phyloP scores from a whole-genome alignment of 148 eudicot species.

The Rhododendron simsii region DNA sequence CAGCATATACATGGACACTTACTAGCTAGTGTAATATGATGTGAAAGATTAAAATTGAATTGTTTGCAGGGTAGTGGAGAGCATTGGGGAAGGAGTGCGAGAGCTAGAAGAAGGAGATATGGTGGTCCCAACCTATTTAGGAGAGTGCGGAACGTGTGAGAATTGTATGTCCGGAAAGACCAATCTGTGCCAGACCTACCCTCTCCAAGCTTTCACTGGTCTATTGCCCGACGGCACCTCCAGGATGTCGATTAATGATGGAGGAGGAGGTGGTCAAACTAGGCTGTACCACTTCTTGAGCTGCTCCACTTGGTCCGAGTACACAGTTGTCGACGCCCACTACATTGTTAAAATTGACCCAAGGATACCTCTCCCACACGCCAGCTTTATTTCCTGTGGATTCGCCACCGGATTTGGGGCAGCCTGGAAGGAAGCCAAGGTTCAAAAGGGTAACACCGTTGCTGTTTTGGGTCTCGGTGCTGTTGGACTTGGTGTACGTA shows the following conservation, averaged over 20 bases:
- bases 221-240: slow-evolving; percentile 37
- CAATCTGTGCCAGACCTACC: slow-evolving; percentile 31
- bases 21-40: too few relatives aligned
- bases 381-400: slow-evolving; percentile 48
- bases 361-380: slow-evolving; percentile 26
- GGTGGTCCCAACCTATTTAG: slow-evolving; percentile 34
- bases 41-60: not conserved
- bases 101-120: slow-evolving; percentile 32
- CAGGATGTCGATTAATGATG: slow-evolving; percentile 18
- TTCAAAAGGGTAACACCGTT: slow-evolving; percentile 35
- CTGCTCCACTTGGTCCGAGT: slow-evolving; percentile 53
- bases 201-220: slow-evolving; percentile 17
- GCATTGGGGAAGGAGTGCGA: slow-evolving; percentile 40
- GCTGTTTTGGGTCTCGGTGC: slow-evolving; percentile 60
- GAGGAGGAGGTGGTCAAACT: not conserved
- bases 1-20: too few relatives aligned
- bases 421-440: slow-evolving; percentile 29
- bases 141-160: slow-evolving; percentile 37
- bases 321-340: slow-evolving; percentile 28
- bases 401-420: slow-evolving; percentile 51
- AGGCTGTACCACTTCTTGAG: slow-evolving; percentile 25
- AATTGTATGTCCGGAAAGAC: slow-evolving; percentile 34
- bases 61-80: slow-evolving; percentile 37
- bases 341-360: slow-evolving; percentile 41
- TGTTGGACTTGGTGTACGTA: slow-evolving; percentile 48